Conservation (phyloP, 352 stramenopile genomes). For the Phytophthora brassicae region DNA sequence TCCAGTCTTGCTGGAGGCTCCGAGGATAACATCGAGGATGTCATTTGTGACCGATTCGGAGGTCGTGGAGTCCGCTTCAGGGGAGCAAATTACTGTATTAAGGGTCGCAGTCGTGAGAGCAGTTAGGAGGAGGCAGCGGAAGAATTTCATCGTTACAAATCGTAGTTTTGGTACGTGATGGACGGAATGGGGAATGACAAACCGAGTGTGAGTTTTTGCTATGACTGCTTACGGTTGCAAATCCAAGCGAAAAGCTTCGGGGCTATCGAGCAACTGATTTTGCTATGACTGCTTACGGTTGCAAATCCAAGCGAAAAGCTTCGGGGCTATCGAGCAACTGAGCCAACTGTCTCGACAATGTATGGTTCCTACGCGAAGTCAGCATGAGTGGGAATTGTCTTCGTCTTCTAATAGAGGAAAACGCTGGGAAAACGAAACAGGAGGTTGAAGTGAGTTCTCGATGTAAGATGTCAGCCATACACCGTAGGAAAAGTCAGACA, state of each 20-base stretch:
- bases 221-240: conserved; percentile 1
- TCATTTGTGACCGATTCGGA: conserved; percentile 10
- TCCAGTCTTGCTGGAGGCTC: conserved; percentile 9
- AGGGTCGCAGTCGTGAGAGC: conserved; percentile 2
- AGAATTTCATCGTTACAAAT: conserved; percentile 21
- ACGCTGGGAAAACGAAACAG: conserved; percentile 14
- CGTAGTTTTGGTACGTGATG: conserved; percentile 7
- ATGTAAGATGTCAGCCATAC: conserved; percentile 12
- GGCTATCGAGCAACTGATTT: no score
- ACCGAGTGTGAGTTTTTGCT: neutral
- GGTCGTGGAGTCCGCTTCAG: conserved; percentile 17
- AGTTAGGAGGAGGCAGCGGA: conserved; percentile 6
- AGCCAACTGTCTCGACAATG: no score
- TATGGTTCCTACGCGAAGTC: no score
- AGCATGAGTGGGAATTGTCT: neutral
- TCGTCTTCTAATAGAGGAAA: no score
- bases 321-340: no score
- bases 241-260: neutral
- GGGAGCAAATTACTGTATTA: conserved; percentile 8
- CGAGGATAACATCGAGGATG: conserved; percentile 28
- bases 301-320: no score
- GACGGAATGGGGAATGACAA: conserved; percentile 19
- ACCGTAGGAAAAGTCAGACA: conserved; percentile 14
- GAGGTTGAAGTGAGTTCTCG: conserved; percentile 15
- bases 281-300: neutral